Evolutionary conservation across 2,329 filamentous ascomycete species (phyloP).

Genomic region (Fusarium sp.): DNA sequence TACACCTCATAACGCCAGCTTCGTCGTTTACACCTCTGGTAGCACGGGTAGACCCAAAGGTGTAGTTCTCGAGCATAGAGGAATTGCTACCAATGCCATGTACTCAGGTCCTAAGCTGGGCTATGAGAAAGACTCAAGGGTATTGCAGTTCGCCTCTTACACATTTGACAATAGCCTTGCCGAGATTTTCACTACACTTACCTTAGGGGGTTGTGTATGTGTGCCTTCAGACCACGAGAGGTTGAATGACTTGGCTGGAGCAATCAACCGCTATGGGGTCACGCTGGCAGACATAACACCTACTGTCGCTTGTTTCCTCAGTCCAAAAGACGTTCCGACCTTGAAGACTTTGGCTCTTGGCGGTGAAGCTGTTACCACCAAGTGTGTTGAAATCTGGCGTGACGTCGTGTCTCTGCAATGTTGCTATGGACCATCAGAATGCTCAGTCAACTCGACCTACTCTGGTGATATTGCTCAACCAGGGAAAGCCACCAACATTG

Average conservation of each 20-base stretch:
- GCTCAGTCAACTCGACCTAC: slow-evolving; percentile 31
- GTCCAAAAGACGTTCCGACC: slow-evolving; percentile 22
- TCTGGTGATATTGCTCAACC: slow-evolving; percentile 23
- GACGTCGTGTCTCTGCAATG: slow-evolving; percentile 33
- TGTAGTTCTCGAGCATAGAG: slow-evolving; percentile 32
- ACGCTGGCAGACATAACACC: slow-evolving; percentile 36
- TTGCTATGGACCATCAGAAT: slow-evolving; percentile 36
- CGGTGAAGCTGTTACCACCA: slow-evolving; percentile 32
- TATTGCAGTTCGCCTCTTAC: slow-evolving; percentile 39
- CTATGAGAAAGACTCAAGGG: slow-evolving; percentile 19
- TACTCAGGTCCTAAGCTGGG: slow-evolving; percentile 26
- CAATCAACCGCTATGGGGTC: slow-evolving; percentile 23
- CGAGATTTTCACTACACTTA: slow-evolving; percentile 32
- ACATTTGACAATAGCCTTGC: slow-evolving; percentile 37
- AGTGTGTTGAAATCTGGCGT: slow-evolving; percentile 37
- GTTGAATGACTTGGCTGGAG: slow-evolving; percentile 25
- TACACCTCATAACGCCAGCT: slow-evolving; percentile 27
- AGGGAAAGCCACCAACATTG: slow-evolving; percentile 34
- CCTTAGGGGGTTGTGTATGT: slow-evolving; percentile 28
- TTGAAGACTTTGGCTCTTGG: slow-evolving; percentile 32
- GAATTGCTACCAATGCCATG: slow-evolving; percentile 23
- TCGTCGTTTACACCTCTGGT: slow-evolving; percentile 41
- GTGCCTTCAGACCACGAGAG: slow-evolving; percentile 38
- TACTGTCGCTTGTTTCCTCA: slow-evolving; percentile 32
- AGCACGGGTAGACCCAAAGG: slow-evolving; percentile 34